A percentile compares a stretch with the other conserved stretches of the same genome.
phyloP scores from a whole-genome alignment of 129 eudicot species.

The Chrysanthemum lavandulifolium region DNA sequence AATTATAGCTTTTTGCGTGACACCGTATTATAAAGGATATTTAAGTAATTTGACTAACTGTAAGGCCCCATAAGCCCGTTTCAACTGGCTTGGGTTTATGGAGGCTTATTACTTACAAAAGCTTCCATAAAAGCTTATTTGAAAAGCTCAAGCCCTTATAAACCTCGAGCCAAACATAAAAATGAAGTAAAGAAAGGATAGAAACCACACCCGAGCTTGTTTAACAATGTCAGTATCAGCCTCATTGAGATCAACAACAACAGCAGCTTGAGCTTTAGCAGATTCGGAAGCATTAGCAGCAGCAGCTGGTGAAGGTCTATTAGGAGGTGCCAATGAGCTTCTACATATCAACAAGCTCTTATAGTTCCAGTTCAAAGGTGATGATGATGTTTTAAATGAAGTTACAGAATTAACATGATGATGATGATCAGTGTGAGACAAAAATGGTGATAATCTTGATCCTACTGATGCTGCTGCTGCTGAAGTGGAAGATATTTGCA shows the following conservation, averaged over 20 bases:
- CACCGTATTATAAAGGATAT: too few species aligned
- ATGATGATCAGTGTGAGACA: conserved; percentile 32
- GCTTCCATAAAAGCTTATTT: too few species aligned
- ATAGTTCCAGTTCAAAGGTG: conserved; percentile 5
- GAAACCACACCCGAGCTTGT: conserved; percentile 58
- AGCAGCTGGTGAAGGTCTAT: conserved; percentile 16
- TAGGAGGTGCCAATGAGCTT: conserved; percentile 14
- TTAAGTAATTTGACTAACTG: too few species aligned
- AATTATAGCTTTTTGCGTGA: too few species aligned
- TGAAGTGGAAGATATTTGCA: conserved; percentile 9
- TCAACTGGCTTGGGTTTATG: too few species aligned
- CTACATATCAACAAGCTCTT: conserved; percentile 21
- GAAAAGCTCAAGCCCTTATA: too few species aligned
- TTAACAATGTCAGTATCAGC: conserved; percentile 30
- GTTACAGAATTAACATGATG: conserved; percentile 16
- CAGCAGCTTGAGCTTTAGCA: conserved; percentile 20
- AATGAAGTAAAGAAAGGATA: not conserved
- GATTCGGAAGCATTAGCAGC: conserved; percentile 24
- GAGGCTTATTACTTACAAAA: too few species aligned
- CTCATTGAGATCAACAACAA: conserved; percentile 22
- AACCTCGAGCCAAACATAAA: not conserved
- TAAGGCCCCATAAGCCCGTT: too few species aligned
- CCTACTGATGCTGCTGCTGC: conserved; percentile 23
- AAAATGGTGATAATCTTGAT: conserved; percentile 27
- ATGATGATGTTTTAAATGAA: conserved; percentile 4